phyloP scores from a whole-genome alignment of 129 eudicot genomes.

The Calendula officinalis region DNA sequence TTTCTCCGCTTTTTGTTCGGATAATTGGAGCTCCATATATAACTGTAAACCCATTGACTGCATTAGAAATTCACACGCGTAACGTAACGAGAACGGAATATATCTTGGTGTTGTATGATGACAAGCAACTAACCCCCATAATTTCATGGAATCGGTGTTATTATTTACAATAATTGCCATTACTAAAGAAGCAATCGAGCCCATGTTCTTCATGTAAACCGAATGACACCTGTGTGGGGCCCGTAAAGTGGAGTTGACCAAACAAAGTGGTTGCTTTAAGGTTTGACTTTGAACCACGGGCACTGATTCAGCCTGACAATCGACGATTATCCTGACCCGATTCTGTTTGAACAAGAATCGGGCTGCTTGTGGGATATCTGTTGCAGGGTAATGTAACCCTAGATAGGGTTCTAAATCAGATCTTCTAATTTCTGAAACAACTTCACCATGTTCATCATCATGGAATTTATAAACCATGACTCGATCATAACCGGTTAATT shows the following conservation, averaged over 20 bases:
- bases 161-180: slow-evolving; percentile 58
- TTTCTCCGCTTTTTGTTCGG: slow-evolving; percentile 52
- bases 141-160: slow-evolving; percentile 42
- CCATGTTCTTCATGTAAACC: slow-evolving; percentile 69
- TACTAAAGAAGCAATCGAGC: slow-evolving; percentile 56
- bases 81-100: slow-evolving; percentile 59
- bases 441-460: slow-evolving; percentile 77
- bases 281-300: slow-evolving; percentile 44
- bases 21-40: slow-evolving; percentile 64
- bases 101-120: slow-evolving; percentile 64
- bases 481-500: slow-evolving; percentile 68
- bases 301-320: slow-evolving; percentile 45
- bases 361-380: slow-evolving; percentile 76
- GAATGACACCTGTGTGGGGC: slow-evolving; percentile 61
- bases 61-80: slow-evolving; percentile 68
- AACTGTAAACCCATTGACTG: slow-evolving; percentile 69
- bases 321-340: slow-evolving; percentile 65
- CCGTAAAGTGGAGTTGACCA: slow-evolving; percentile 71
- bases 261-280: slow-evolving; percentile 51
- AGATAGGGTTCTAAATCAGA: slow-evolving; percentile 63
- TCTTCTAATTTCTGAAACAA: slow-evolving; percentile 55
- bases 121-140: slow-evolving; percentile 79
- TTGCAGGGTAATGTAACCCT: slow-evolving; percentile 76
- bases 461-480: slow-evolving; percentile 79
- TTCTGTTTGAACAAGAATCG: slow-evolving; percentile 71